phyloP scores from a whole-genome alignment of 306 rosid genomes.

The Glycine tomentella region DNA sequence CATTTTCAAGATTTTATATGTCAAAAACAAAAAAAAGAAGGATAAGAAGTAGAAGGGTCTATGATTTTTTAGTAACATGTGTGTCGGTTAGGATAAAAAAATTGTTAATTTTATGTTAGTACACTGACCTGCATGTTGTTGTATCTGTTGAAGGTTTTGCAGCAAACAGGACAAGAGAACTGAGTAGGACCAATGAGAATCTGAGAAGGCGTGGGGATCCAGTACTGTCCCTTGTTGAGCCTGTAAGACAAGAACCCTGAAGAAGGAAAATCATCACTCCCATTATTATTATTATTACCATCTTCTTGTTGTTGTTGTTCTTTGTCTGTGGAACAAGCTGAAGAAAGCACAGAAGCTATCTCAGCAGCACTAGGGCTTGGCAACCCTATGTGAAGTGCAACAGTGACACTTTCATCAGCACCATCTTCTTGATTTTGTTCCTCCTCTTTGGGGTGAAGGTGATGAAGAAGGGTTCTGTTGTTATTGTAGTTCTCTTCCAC shows the following conservation, averaged over 20 bases:
- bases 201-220: constrained; percentile 67
- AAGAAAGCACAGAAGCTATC: constrained; percentile 71
- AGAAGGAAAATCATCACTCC: constrained; percentile 44
- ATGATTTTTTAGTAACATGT: neutral
- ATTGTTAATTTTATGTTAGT: neutral
- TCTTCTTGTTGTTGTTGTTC: constrained; percentile 3
- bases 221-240: constrained; percentile 86
- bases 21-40: neutral
- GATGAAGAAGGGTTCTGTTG: neutral
- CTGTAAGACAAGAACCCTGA: constrained; percentile 58
- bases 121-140: constrained; percentile 71
- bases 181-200: constrained; percentile 73
- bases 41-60: neutral
- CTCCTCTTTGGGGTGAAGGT: constrained; percentile 25
- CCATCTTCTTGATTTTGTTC: constrained; percentile 34
- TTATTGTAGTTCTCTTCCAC: constrained; percentile 5
- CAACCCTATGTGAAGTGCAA: constrained; percentile 88
- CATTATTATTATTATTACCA: neutral
- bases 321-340: constrained; percentile 47
- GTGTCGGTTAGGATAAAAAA: neutral
- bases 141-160: constrained; percentile 92
- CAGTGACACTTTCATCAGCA: constrained; percentile 55
- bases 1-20: too few relatives aligned
- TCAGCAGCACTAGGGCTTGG: constrained; percentile 89
- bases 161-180: constrained; percentile 92